Percentiles rank a stretch among this genome's conserved stretches.
Conservation (phyloP, 2,329 filamentous ascomycete genomes). For the Pezicula neosporulosa region DNA sequence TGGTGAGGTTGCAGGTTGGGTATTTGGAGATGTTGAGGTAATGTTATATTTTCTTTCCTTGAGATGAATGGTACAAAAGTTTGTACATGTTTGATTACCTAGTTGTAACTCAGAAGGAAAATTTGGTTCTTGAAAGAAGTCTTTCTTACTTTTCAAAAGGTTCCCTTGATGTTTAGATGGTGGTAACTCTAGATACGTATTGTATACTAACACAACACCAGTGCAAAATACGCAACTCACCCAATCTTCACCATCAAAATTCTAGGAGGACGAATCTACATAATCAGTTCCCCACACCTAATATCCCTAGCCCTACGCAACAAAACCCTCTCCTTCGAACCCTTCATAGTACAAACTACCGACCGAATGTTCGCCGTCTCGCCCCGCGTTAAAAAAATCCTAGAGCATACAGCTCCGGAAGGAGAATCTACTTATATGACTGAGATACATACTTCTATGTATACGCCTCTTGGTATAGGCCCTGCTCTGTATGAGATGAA, state of each 20-base stretch:
- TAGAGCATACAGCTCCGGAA: conserved; percentile 17
- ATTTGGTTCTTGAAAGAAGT: too few relatives aligned
- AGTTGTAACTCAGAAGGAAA: too few relatives aligned
- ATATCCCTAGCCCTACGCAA: conserved; percentile 36
- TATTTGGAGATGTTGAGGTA: conserved; percentile 38
- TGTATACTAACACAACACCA: conserved; percentile 8
- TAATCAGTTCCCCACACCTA: conserved; percentile 38
- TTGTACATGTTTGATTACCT: too few relatives aligned
- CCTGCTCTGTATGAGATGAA: conserved; percentile 35
- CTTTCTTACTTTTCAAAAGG: too few relatives aligned
- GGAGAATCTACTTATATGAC: conserved; percentile 27
- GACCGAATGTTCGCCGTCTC: conserved; percentile 35
- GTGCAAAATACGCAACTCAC: conserved; percentile 16
- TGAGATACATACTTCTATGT: conserved; percentile 33
- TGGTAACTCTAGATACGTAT: background rate
- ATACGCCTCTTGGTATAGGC: conserved; percentile 29
- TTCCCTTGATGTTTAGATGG: too few relatives aligned
- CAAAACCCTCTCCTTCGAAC: conserved; percentile 39
- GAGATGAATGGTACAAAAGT: too few relatives aligned
- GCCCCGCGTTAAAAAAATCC: conserved; percentile 28
- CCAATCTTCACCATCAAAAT: conserved; percentile 42
- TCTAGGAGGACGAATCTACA: conserved; percentile 40
- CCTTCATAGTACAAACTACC: conserved; percentile 35
- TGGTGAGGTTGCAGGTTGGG: conserved; percentile 32
- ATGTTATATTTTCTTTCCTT: background rate